Percentiles rank a stretch among this genome's conserved stretches.
Conservation (phyloP, 306 rosid species). For the Ceratonia siliqua region DNA sequence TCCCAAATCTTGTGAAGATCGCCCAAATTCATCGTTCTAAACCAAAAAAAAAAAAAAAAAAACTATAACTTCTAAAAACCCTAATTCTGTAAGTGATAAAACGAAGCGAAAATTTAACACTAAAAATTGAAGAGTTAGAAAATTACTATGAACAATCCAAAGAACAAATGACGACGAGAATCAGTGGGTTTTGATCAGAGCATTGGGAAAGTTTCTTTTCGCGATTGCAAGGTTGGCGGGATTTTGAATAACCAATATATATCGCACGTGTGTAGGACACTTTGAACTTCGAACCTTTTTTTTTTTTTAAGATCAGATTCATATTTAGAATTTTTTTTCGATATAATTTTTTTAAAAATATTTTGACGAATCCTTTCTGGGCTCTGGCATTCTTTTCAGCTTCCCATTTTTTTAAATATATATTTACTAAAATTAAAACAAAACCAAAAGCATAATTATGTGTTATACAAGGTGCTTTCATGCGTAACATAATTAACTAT, state of each 20-base stretch:
- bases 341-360: too few species aligned
- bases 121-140: background rate
- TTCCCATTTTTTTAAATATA: too few species aligned
- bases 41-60: constrained; percentile 12
- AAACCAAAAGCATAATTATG: too few species aligned
- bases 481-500: too few species aligned
- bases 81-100: background rate
- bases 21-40: constrained; percentile 57
- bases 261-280: background rate
- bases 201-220: background rate
- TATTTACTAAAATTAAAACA: too few species aligned
- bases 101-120: background rate
- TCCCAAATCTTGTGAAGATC: constrained; percentile 90
- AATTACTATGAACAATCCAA: background rate
- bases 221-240: constrained; percentile 21
- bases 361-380: too few species aligned
- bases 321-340: too few species aligned
- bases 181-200: background rate
- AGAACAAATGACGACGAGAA: background rate
- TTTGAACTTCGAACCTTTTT: too few species aligned
- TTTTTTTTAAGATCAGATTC: too few species aligned
- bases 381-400: too few species aligned
- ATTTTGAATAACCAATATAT: constrained; percentile 17
- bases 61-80: background rate
- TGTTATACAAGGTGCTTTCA: too few species aligned